Percentiles rank a stretch among this genome's conserved stretches.
Conservation (phyloP, 2,329 filamentous ascomycete genomes). For the Hypoxylon sp. region DNA sequence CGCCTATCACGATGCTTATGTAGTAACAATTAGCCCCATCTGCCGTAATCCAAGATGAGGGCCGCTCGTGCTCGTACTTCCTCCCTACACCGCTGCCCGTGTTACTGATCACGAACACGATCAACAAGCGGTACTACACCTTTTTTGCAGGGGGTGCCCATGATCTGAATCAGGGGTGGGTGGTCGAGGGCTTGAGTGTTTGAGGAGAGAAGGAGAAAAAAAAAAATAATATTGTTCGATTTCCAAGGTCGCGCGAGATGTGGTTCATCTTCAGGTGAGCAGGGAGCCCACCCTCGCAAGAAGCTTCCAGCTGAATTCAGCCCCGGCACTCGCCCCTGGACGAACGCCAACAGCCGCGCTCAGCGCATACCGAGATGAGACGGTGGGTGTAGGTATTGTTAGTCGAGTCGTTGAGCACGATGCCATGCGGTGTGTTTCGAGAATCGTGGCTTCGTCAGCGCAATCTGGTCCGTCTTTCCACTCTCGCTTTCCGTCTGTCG, state of each 20-base stretch:
- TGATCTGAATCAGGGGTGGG: constrained; percentile 21
- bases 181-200: background rate
- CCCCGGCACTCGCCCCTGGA: background rate
- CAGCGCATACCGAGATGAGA: constrained; percentile 7
- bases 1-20: constrained; percentile 3
- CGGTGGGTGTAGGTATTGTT: constrained; percentile 1
- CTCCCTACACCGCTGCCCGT: constrained; percentile 1
- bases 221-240: constrained; percentile 9
- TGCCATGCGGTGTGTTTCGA: constrained; percentile 40
- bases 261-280: constrained; percentile 38
- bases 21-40: constrained; percentile 7
- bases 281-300: constrained; percentile 16
- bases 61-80: background rate
- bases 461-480: constrained; percentile 11
- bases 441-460: constrained; percentile 12
- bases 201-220: constrained; percentile 6
- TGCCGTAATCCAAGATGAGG: constrained; percentile 16
- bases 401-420: constrained; percentile 4
- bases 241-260: constrained; percentile 25
- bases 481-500: constrained; percentile 5
- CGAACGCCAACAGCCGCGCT: constrained; percentile 6
- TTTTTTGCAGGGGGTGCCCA: constrained; percentile 23
- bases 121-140: constrained; percentile 19
- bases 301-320: constrained; percentile 29
- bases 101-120: constrained; percentile 22